Base-by-base conservation (phyloP, 1,284 basidiomycete species). In the Apiotrichum gracile region DNA sequence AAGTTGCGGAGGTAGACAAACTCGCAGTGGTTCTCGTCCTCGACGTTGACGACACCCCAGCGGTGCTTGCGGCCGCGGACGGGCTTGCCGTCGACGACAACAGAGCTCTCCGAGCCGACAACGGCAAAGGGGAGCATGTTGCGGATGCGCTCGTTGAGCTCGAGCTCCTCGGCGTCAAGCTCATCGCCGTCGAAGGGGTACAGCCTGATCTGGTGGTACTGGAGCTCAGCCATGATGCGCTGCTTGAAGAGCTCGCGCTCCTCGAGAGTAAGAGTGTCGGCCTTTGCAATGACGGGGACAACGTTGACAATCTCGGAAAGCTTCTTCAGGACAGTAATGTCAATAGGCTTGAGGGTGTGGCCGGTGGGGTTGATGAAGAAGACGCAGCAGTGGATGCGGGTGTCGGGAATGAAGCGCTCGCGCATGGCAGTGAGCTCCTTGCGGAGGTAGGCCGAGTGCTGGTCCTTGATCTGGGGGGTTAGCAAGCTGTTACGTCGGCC, bases 281-380 rank as follows among this genome's bases (percentile, higher is more conserved):
- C 83, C 82, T 98, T 98, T 66, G 96, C 94, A 70, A 98, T 97
- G 58, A 98, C 88, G 14, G 94, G 96, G 7, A 98, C 93, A 45
- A 98, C 94, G 68, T 98, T 98, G 76, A 97, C 94, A 37, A 98
- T 94, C 74, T 98, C 94, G 72, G 86, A 87, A 52, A 98, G 80
- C 81, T 97, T 97, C 82, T 97, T 97, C 86, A 98, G 91, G 61
- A 98, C 94, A 64, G 91, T 92, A 46, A 97, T 87, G 70, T 98
- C 96, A 70, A 98, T 94, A 25, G 91, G 84, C 57, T 88, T 87
- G 54, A 94, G 83, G 4, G 87, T 85, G 76, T 96, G 93, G 21
- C 93, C 92, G 16, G 92, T 93, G 21, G 92, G 93, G 77, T 89
- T 93, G 81, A 98, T 94, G 79, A 98, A 97, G 83, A 93, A 98